Conservation (phyloP, 2,329 filamentous ascomycete genomes). For the Sporothrix variecibatus region DNA sequence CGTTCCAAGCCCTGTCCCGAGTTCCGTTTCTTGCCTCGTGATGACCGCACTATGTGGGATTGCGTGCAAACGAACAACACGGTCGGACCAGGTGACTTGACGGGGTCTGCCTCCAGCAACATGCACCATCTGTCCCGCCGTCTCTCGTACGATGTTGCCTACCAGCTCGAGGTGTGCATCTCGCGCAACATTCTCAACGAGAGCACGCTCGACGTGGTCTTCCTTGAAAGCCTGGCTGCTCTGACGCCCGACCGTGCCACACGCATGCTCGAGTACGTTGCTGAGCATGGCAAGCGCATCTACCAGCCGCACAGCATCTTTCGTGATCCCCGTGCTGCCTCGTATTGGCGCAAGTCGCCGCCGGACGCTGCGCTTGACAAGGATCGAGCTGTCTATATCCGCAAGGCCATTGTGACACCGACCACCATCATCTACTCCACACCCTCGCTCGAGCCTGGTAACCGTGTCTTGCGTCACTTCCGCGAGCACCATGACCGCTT, state of each 20-base stretch:
- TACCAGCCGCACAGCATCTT: conserved; percentile 76
- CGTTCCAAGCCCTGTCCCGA: conserved; percentile 22
- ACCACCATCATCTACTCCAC: conserved; percentile 78
- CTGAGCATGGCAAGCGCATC: conserved; percentile 62
- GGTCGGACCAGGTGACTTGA: background rate
- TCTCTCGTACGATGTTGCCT: conserved; percentile 73
- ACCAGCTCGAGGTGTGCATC: conserved; percentile 92
- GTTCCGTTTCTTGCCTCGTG: conserved; percentile 28
- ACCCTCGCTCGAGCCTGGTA: conserved; percentile 81
- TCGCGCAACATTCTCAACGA: conserved; percentile 77
- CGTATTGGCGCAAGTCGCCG: conserved; percentile 40
- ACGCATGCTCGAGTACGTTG: conserved; percentile 72
- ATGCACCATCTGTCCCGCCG: conserved; percentile 28
- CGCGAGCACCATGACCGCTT: conserved; percentile 73
- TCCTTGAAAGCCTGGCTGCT: conserved; percentile 61
- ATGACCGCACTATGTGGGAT: conserved; percentile 32
- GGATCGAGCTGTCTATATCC: conserved; percentile 51
- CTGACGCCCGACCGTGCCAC: conserved; percentile 57
- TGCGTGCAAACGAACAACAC: conserved; percentile 21
- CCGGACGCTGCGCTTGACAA: conserved; percentile 21
- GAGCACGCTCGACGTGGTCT: conserved; percentile 67
- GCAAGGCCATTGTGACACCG: conserved; percentile 79
- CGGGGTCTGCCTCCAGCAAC: conserved; percentile 16
- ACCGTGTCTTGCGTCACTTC: conserved; percentile 79
- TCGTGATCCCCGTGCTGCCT: conserved; percentile 50